Conservation (phyloP, 345 rosid species). For the Trapa bicornis region DNA sequence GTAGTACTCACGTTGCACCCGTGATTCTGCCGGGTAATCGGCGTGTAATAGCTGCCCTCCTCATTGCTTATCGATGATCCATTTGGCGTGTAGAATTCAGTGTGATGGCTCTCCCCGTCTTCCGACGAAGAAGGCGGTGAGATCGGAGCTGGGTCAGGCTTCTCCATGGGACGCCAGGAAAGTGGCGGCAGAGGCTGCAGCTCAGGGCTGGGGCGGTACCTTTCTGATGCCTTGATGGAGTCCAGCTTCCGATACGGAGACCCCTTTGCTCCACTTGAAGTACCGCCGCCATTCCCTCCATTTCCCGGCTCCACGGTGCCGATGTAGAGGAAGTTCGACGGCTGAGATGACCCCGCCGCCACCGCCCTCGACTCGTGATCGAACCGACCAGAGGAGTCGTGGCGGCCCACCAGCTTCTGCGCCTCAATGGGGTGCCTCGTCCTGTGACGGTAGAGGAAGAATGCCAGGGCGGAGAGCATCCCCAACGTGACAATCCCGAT, state of each 20-base stretch:
- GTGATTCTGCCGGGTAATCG: conserved; percentile 25
- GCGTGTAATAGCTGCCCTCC: conserved; percentile 49
- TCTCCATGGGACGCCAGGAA: conserved; percentile 34
- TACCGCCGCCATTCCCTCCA: conserved; percentile 20
- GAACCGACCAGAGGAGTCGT: conserved; percentile 35
- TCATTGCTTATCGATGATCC: conserved; percentile 61
- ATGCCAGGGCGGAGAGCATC: conserved; percentile 80
- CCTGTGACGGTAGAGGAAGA: conserved; percentile 73
- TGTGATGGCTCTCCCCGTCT: conserved; percentile 41
- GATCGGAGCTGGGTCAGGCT: conserved; percentile 19
- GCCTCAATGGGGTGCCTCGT: conserved; percentile 44
- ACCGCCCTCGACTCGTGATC: conserved; percentile 25
- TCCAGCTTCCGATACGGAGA: conserved; percentile 70
- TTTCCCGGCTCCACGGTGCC: conserved; percentile 70
- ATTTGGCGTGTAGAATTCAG: conserved; percentile 69
- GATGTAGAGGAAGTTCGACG: conserved; percentile 69
- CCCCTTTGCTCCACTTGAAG: conserved; percentile 21
- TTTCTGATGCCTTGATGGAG: conserved; percentile 63
- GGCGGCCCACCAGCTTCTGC: conserved; percentile 59
- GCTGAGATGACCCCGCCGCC: conserved; percentile 24
- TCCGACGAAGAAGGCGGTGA: conserved; percentile 36
- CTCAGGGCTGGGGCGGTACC: conserved; percentile 91
- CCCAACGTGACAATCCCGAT: conserved; percentile 92
- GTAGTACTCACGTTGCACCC: conserved; percentile 1
- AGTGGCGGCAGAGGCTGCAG: conserved; percentile 86